phyloP scores from a whole-genome alignment of 108 stramenopile species.

The Cyclotella atomus region DNA sequence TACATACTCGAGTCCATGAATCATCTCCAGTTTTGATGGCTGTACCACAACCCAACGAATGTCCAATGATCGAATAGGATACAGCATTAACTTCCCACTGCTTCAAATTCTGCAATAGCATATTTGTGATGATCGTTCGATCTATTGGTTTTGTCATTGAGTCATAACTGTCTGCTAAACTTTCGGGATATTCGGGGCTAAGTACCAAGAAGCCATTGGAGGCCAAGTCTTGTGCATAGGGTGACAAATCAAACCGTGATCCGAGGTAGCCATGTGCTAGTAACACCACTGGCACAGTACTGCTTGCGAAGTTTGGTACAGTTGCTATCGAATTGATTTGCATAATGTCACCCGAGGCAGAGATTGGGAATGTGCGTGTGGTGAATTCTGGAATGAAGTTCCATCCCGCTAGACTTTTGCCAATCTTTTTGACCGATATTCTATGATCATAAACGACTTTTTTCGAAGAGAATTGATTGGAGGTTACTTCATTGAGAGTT shows the following conservation, averaged over 20 bases:
- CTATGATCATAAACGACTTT: conserved; percentile 56
- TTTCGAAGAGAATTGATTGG: not conserved
- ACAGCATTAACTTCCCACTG: conserved; percentile 44
- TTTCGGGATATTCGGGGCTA: conserved; percentile 76
- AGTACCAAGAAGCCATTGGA: conserved; percentile 65
- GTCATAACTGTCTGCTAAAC: conserved; percentile 72
- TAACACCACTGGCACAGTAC: conserved; percentile 59
- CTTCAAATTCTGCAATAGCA: conserved; percentile 37
- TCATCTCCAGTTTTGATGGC: conserved; percentile 68
- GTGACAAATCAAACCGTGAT: conserved; percentile 74
- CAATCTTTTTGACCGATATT: conserved; percentile 75
- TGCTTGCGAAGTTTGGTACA: conserved; percentile 31
- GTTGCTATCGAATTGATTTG: conserved; percentile 12
- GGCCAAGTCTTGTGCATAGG: conserved; percentile 74
- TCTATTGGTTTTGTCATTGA: conserved; percentile 51
- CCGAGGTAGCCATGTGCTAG: conserved; percentile 66
- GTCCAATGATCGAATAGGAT: conserved; percentile 71
- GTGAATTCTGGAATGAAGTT: conserved; percentile 74
- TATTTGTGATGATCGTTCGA: conserved; percentile 55
- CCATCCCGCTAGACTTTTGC: conserved; percentile 67
- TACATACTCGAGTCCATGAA: conserved; percentile 67
- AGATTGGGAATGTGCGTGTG: conserved; percentile 54
- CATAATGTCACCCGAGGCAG: conserved; percentile 14
- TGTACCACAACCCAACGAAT: conserved; percentile 77
- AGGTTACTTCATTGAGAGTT: not conserved